Evolutionary conservation across 805 yeast species (phyloP).

Genomic region (Saturnispora quitensis): DNA sequence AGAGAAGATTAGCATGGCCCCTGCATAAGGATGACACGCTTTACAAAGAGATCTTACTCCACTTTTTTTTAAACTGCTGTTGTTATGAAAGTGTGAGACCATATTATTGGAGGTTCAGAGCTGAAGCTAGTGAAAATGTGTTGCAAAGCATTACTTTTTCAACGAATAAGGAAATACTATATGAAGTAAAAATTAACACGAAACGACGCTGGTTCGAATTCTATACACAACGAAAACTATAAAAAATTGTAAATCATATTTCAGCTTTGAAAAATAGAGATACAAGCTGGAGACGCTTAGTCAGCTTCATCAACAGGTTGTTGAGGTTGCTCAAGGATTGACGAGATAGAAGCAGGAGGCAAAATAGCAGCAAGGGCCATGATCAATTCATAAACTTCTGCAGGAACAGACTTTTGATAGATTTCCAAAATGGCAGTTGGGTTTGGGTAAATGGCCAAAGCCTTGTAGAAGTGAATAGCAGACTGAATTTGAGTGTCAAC

Average conservation of each 20-base stretch:
- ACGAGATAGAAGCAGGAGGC: slow-evolving; percentile 76
- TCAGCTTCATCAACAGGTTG: slow-evolving; percentile 12
- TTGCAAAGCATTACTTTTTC: not conserved
- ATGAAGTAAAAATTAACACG: not conserved
- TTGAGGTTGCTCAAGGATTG: slow-evolving; percentile 40
- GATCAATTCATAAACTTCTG: slow-evolving; percentile 70
- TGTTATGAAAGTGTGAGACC: not conserved
- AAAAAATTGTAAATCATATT: not conserved
- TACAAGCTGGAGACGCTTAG: not conserved
- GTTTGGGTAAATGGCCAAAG: slow-evolving; percentile 85
- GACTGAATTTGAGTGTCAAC: slow-evolving; percentile 70
- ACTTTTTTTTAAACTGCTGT: slow-evolving; percentile 48
- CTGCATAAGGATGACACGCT: slow-evolving; percentile 99
- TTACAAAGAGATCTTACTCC: slow-evolving; percentile 96
- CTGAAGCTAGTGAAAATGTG: not conserved
- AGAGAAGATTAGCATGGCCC: slow-evolving; percentile 99
- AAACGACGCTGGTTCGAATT: not conserved
- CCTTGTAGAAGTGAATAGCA: slow-evolving; percentile 88
- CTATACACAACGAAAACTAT: slow-evolving; percentile 5
- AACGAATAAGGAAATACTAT: not conserved
- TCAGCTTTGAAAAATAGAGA: not conserved
- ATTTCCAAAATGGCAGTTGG: slow-evolving; percentile 87
- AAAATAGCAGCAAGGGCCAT: slow-evolving; percentile 83
- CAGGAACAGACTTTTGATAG: slow-evolving; percentile 83
- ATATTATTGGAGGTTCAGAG: not conserved